phyloP scores from a whole-genome alignment of 2,329 filamentous ascomycete species.

The Beauveria sp. region DNA sequence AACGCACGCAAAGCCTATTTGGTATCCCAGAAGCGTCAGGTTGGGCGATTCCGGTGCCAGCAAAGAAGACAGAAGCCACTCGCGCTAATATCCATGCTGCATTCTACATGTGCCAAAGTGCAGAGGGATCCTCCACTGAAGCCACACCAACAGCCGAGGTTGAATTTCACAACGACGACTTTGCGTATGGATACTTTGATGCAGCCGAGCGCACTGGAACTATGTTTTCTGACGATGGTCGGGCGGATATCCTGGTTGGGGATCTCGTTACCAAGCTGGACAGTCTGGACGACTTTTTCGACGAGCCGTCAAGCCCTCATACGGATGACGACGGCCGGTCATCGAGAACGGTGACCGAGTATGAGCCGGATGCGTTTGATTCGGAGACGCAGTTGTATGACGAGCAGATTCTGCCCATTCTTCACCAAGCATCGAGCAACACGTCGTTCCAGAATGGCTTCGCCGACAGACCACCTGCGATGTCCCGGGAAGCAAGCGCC shows the following conservation, averaged over 20 bases:
- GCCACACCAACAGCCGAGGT: conserved; percentile 72
- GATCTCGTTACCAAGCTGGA: conserved; percentile 77
- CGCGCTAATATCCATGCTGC: conserved; percentile 90
- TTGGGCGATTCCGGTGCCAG: conserved; percentile 92
- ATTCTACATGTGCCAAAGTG: conserved; percentile 83
- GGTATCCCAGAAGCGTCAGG: conserved; percentile 93
- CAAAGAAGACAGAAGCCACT: conserved; percentile 78
- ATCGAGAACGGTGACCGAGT: conserved; percentile 56
- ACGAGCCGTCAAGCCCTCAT: conserved; percentile 56
- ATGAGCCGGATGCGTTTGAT: conserved; percentile 58
- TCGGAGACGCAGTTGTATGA: conserved; percentile 81
- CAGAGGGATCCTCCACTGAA: conserved; percentile 49
- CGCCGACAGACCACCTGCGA: conserved; percentile 58
- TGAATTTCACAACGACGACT: conserved; percentile 88
- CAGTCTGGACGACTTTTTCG: conserved; percentile 75
- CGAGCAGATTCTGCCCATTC: conserved; percentile 82
- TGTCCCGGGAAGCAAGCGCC: conserved; percentile 51
- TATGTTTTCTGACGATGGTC: conserved; percentile 81
- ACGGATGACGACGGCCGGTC: conserved; percentile 51
- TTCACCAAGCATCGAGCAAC: conserved; percentile 76
- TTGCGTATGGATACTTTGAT: conserved; percentile 72
- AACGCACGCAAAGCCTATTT: conserved; percentile 87
- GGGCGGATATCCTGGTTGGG: conserved; percentile 59
- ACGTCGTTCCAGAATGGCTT: conserved; percentile 85
- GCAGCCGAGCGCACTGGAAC: conserved; percentile 70